These are phyloP conservation scores for Serendipita indica DNA, from an alignment of 768 basidiomycete species.

Conservation along the genomic window DNA sequence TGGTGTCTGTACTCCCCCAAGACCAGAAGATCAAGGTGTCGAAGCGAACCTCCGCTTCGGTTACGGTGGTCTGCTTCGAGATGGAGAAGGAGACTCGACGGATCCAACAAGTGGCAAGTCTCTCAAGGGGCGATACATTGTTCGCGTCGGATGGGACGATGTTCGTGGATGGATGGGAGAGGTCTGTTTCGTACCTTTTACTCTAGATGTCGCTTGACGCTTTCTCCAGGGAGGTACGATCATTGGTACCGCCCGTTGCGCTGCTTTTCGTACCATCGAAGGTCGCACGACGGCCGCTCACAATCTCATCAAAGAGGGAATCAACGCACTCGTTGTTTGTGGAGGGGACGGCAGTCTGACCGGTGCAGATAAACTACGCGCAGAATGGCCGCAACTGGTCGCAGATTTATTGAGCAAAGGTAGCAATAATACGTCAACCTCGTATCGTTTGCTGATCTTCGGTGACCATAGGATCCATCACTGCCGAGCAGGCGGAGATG, in stretches of 20 bases:
- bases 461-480: conserved; percentile 47
- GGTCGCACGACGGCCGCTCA: conserved; percentile 78
- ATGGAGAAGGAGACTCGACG: conserved; percentile 52
- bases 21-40: neutral
- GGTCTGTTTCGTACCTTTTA: conserved; percentile 28
- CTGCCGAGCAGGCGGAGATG: conserved; percentile 47
- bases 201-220: conserved; percentile 6
- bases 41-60: conserved; percentile 61
- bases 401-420: conserved; percentile 49
- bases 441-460: neutral
- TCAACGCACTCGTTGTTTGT: conserved; percentile 92
- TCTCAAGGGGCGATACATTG: conserved; percentile 83
- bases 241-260: conserved; percentile 84
- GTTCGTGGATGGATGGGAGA: conserved; percentile 89
- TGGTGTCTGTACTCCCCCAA: neutral
- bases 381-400: conserved; percentile 87
- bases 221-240: conserved; percentile 69
- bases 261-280: conserved; percentile 69
- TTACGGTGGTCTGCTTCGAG: conserved; percentile 57
- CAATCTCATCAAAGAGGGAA: conserved; percentile 91
- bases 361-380: conserved; percentile 84
- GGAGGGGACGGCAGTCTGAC: conserved; percentile 96
- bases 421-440: conserved; percentile 14
- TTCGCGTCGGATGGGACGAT: conserved; percentile 96
- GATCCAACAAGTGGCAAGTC: conserved; percentile 44